phyloP scores from a whole-genome alignment of 2,329 filamentous ascomycete species.

The Trichophyton benhamiae region DNA sequence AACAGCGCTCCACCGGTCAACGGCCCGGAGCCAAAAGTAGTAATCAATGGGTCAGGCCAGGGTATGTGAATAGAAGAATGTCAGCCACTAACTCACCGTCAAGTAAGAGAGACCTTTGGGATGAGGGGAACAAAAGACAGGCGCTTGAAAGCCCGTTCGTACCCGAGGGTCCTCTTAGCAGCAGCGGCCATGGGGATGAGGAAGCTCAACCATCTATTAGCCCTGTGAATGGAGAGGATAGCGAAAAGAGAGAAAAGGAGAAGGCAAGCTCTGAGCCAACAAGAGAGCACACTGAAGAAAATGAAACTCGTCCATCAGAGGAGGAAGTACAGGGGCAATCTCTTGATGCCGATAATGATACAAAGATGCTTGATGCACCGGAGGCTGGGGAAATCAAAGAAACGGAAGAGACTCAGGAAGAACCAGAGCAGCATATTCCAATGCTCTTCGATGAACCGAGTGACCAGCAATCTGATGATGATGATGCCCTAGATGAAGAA shows the following conservation, averaged over 20 bases:
- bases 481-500: conserved; percentile 36
- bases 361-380: neutral
- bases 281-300: neutral
- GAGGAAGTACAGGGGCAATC: neutral
- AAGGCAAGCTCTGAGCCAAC: neutral
- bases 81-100: conserved; percentile 11
- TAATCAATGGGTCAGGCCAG: conserved; percentile 30
- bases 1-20: conserved; percentile 20
- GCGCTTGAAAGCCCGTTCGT: neutral
- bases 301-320: neutral
- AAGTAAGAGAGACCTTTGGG: conserved; percentile 21
- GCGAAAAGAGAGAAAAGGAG: neutral
- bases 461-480: conserved; percentile 35
- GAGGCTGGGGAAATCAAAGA: conserved; percentile 5
- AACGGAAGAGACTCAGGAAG: conserved; percentile 10
- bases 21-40: conserved; percentile 24
- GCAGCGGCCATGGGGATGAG: neutral
- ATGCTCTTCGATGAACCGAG: conserved; percentile 25
- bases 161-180: neutral
- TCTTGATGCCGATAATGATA: neutral
- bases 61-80: conserved; percentile 17
- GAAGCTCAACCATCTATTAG: neutral
- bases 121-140: neutral
- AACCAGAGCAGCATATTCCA: conserved; percentile 9
- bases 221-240: neutral